Percentiles rank a stretch among this genome's conserved stretches.
Evolutionary conservation across 1,139 yeast species (phyloP).

Genomic region (Candida sanyaensis): DNA sequence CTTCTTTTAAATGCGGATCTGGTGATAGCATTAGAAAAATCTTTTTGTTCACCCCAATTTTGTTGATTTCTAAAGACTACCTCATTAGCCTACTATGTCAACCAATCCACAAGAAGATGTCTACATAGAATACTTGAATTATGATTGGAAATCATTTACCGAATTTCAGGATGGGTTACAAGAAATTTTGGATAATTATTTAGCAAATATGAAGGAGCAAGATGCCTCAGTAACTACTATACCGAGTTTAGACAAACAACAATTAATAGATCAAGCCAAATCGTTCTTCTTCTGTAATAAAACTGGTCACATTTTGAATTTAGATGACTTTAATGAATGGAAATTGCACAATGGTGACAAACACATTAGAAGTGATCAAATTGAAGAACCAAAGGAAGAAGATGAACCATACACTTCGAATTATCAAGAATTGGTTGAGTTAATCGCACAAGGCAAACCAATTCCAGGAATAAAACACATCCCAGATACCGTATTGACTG

Average conservation of each 20-base stretch:
- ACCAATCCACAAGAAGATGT: slow-evolving; percentile 35
- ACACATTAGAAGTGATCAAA: slow-evolving; percentile 20
- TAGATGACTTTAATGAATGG: slow-evolving; percentile 59
- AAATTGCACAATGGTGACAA: slow-evolving; percentile 30
- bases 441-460: slow-evolving; percentile 68
- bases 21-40: neutral
- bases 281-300: slow-evolving; percentile 58
- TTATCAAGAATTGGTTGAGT: slow-evolving; percentile 70
- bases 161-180: slow-evolving; percentile 44
- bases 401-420: slow-evolving; percentile 61
- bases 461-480: slow-evolving; percentile 77
- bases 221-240: slow-evolving; percentile 36
- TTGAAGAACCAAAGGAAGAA: slow-evolving; percentile 17
- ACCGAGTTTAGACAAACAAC: slow-evolving; percentile 47
- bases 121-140: slow-evolving; percentile 38
- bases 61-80: neutral
- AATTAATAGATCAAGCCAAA: slow-evolving; percentile 58
- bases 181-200: slow-evolving; percentile 36
- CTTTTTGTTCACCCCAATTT: neutral
- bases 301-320: slow-evolving; percentile 57
- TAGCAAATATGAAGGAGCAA: slow-evolving; percentile 34
- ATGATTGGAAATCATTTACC: slow-evolving; percentile 44
- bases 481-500: slow-evolving; percentile 65
- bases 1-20: neutral
- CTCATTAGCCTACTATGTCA: neutral